Conservation (phyloP, 345 rosid genomes). For the Eucalyptus viminalis region DNA sequence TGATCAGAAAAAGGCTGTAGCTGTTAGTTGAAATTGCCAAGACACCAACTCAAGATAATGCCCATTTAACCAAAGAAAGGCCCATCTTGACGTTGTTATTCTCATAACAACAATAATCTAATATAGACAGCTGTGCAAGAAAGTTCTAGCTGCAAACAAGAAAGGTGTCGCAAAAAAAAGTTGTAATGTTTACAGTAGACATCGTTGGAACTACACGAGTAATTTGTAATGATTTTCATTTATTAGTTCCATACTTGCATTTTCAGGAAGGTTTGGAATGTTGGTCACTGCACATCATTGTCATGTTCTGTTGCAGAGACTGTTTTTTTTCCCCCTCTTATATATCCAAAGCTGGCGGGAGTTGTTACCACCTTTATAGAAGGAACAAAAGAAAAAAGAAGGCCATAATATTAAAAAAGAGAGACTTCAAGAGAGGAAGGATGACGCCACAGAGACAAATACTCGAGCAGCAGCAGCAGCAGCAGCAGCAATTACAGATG, state of each 20-base stretch:
- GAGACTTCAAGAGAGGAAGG: background rate
- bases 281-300: background rate
- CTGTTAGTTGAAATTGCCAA: constrained; percentile 7
- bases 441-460: background rate
- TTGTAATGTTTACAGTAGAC: background rate
- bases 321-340: background rate
- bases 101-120: background rate
- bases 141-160: background rate
- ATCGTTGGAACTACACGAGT: background rate
- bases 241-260: background rate
- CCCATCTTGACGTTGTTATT: background rate
- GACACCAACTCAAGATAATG: constrained; percentile 6
- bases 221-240: background rate
- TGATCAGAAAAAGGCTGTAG: background rate
- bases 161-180: background rate
- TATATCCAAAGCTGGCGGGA: background rate
- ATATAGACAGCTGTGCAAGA: background rate
- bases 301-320: constrained; percentile 8
- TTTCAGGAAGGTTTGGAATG: background rate
- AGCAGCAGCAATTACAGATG: background rate
- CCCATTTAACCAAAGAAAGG: constrained; percentile 6
- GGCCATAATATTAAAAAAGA: constrained; percentile 10
- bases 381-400: constrained; percentile 8
- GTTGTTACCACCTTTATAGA: background rate
- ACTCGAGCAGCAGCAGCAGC: background rate